Conservation (phyloP, 768 basidiomycete genomes). For the Termitomyces sp. region DNA sequence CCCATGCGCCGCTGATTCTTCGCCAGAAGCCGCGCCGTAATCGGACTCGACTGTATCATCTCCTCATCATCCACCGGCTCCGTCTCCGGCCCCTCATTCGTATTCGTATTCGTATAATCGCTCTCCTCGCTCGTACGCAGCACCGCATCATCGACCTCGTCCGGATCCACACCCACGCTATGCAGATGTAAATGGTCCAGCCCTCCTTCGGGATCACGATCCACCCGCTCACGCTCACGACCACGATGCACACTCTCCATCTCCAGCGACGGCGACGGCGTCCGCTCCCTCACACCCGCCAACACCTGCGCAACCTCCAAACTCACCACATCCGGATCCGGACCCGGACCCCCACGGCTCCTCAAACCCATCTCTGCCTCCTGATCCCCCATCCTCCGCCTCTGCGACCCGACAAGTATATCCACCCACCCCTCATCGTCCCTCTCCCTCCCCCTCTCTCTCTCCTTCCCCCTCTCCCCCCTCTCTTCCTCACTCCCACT, state of each 20-base stretch:
- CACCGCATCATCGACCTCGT: conserved; percentile 45
- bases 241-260: conserved; percentile 24
- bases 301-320: conserved; percentile 71
- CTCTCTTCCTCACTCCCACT: conserved; percentile 37
- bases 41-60: background rate
- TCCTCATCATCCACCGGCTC: conserved; percentile 18
- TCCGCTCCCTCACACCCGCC: conserved; percentile 46
- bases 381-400: conserved; percentile 50
- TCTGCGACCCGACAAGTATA: conserved; percentile 65
- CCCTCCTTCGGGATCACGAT: conserved; percentile 28
- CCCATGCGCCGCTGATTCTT: conserved; percentile 47
- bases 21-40: conserved; percentile 27
- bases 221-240: conserved; percentile 22
- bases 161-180: conserved; percentile 50
- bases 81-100: conserved; percentile 15
- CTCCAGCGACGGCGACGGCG: conserved; percentile 30
- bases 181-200: conserved; percentile 26
- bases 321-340: conserved; percentile 70
- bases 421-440: conserved; percentile 85
- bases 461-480: conserved; percentile 38
- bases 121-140: conserved; percentile 31
- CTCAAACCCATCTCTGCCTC: conserved; percentile 42
- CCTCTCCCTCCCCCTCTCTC: conserved; percentile 45
- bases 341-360: conserved; percentile 12
- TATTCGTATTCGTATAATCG: conserved; percentile 19